phyloP scores from a whole-genome alignment of 164 flowering plant species.

The Platanus orientalis region DNA sequence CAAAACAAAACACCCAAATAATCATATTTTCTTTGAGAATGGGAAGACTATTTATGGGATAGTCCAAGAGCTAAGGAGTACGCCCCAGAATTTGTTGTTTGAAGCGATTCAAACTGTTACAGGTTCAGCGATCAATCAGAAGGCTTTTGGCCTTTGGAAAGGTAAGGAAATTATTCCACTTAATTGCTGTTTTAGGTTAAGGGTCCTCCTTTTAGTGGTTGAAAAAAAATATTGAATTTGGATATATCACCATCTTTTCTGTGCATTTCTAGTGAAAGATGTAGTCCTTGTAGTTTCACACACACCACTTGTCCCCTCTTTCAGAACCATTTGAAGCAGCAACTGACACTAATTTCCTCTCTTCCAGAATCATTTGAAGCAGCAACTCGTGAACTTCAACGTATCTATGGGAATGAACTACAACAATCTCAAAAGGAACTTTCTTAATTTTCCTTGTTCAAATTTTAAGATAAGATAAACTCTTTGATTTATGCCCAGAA shows the following conservation, averaged over 20 bases:
- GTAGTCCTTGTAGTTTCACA: neutral
- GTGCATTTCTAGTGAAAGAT: neutral
- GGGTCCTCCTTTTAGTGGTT: no score
- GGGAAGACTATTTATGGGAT: conserved; percentile 71
- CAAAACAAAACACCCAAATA: conserved; percentile 83
- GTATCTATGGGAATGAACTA: conserved; percentile 46
- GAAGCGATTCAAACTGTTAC: conserved; percentile 64
- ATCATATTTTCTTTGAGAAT: conserved; percentile 74
- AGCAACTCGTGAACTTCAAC: conserved; percentile 58
- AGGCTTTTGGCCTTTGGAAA: conserved; percentile 57
- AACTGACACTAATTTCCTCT: neutral
- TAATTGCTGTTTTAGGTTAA: neutral
- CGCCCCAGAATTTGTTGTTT: conserved; percentile 54
- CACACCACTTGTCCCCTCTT: neutral
- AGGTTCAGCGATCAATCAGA: conserved; percentile 64
- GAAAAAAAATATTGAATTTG: no score
- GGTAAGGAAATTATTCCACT: conserved; percentile 28
- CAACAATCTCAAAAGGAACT: conserved; percentile 15
- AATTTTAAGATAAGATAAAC: conserved; percentile 24
- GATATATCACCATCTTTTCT: no score
- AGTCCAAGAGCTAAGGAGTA: conserved; percentile 70
- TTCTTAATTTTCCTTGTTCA: conserved; percentile 3
- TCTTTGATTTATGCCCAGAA: conserved; percentile 13
- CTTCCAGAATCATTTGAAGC: conserved; percentile 65
- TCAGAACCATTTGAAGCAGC: no score